Percentiles rank a stretch among this genome's conserved stretches.
phyloP scores from a whole-genome alignment of 2,329 filamentous ascomycete species.

The Penicillium janthinellum region DNA sequence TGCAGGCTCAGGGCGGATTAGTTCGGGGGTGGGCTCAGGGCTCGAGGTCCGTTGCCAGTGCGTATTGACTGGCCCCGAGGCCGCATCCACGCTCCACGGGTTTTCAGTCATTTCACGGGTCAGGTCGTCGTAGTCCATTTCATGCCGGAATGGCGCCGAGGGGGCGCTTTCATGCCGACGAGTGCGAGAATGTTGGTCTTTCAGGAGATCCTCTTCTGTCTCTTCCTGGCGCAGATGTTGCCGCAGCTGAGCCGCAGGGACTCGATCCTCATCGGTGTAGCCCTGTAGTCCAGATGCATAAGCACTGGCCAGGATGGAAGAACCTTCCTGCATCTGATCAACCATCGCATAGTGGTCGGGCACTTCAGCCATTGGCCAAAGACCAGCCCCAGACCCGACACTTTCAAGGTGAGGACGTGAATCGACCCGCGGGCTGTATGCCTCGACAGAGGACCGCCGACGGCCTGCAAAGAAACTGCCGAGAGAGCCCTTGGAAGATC shows the following conservation, averaged over 20 bases:
- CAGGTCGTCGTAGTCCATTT: not conserved
- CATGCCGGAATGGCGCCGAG: not conserved
- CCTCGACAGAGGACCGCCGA: not conserved
- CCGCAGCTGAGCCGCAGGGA: not conserved
- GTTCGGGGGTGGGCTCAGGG: not conserved
- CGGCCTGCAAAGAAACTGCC: not conserved
- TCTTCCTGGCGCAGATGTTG: not conserved
- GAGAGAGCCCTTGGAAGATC: not conserved
- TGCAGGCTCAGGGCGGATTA: no score
- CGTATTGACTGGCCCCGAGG: not conserved
- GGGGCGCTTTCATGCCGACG: not conserved
- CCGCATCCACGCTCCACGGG: not conserved
- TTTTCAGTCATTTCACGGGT: conserved; percentile 1
- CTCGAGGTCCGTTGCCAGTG: not conserved
- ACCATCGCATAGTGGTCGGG: not conserved
- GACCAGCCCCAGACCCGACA: not conserved
- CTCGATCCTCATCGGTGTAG: not conserved
- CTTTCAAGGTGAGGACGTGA: not conserved
- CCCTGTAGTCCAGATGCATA: not conserved
- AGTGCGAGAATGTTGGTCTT: not conserved
- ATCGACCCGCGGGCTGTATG: not conserved
- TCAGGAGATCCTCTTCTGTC: not conserved
- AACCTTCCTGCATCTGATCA: not conserved
- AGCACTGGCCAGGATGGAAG: not conserved
- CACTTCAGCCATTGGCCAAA: not conserved